Evolutionary conservation across 352 stramenopile genomes (phyloP), one percentile per base, ranked within the genome.

Genomic region (Poterioochromonas sp.): DNA sequence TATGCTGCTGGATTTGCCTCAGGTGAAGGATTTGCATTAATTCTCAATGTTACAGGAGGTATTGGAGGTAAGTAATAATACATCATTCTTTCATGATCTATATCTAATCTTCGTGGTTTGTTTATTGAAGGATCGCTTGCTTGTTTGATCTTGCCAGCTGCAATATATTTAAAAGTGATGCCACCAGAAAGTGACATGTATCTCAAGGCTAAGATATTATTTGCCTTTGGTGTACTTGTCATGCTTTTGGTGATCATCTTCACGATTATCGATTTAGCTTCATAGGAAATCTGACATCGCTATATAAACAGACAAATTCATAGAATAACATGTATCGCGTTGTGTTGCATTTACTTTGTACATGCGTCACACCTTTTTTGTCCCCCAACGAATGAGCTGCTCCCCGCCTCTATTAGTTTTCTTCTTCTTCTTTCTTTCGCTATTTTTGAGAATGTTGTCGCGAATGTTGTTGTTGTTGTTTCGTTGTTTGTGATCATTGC

Each of bases 131-230:
- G 62, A 15, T 71, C 62, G 3, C 32, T 71, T 44, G 62, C 62
- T 29, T 43, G 12, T 2, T 29, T 71, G n/a, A 71, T 71, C 41
- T 47, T 71, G 15, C 62, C 62, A 22, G 62, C 62, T 41, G n/a
- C 62, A 3, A 71, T 71, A 12, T 71, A 71, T 47, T 47, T 71
- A 18, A 71, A 71, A 47, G 3, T 71, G 8, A 71, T 71, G 62
- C 62, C 62, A 12, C 1, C 15, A 8, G 32, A 71, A n/a, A 44
- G 5, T 22, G 5, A 5, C 15, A 32, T 71, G 15, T 71, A 71
- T 44, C 12, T n/a, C 20, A 11, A 71, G 15, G 34, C 62, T 29
- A 71, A 8, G 41, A 29, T 29, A 8, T n/a, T 71, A 3, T 29
- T 71, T 41, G 32, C 39, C 12, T 3, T 71, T 5, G 62, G 62